These are phyloP conservation scores for Penstemon newberryi DNA, from an alignment of 257 asterid species.

Conservation along the genomic window DNA sequence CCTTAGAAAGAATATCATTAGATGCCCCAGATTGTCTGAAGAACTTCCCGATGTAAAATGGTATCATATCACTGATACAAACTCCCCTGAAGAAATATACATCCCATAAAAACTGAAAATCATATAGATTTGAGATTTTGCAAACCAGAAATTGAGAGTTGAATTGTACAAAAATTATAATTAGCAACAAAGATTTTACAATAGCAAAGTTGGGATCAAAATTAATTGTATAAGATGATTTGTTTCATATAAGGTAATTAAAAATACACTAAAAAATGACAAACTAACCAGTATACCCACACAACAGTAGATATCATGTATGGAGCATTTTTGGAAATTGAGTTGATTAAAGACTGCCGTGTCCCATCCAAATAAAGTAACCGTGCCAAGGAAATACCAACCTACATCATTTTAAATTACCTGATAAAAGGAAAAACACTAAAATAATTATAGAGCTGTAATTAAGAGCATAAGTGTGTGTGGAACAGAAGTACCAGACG, in stretches of 20 bases:
- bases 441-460: slow-evolving; percentile 24
- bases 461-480: slow-evolving; percentile 28
- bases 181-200: slow-evolving; percentile 4
- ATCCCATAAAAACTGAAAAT: slow-evolving; percentile 11
- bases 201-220: background rate
- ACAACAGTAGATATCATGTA: slow-evolving; percentile 66
- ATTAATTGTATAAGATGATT: slow-evolving; percentile 4
- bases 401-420: slow-evolving; percentile 54
- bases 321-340: slow-evolving; percentile 71
- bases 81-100: slow-evolving; percentile 63
- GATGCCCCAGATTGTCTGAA: slow-evolving; percentile 72
- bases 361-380: slow-evolving; percentile 75
- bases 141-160: background rate
- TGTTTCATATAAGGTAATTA: slow-evolving; percentile 10
- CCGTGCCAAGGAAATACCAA: slow-evolving; percentile 75
- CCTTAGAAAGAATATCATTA: slow-evolving; percentile 70
- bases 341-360: slow-evolving; percentile 68
- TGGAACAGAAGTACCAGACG: slow-evolving; percentile 42
- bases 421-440: slow-evolving; percentile 30
- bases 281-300: slow-evolving; percentile 89
- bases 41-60: slow-evolving; percentile 78
- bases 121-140: slow-evolving; percentile 12
- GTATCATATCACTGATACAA: slow-evolving; percentile 91
- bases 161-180: background rate
- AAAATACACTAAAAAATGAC: background rate